Conservation (phyloP, 805 yeast species). For the Kuraishia capsulata region DNA sequence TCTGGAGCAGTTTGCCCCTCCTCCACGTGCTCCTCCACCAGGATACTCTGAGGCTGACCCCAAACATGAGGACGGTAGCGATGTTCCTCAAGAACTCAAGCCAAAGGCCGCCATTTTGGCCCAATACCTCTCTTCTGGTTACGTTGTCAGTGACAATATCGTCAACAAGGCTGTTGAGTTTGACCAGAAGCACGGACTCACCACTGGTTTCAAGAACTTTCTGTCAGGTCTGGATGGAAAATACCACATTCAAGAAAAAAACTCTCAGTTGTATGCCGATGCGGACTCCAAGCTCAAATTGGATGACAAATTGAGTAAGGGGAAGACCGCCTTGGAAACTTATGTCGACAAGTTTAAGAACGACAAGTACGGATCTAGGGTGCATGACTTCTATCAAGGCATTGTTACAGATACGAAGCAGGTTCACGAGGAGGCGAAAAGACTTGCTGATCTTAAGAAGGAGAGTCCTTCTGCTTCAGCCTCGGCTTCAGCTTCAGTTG, state of each 20-base stretch:
- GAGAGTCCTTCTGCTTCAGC: constrained; percentile 5
- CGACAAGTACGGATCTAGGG: constrained; percentile 44
- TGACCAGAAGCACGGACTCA: constrained; percentile 57
- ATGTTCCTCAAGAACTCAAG: constrained; percentile 65
- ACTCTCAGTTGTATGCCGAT: constrained; percentile 15
- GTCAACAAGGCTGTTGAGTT: constrained; percentile 51
- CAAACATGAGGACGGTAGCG: too few relatives aligned
- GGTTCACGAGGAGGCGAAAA: constrained; percentile 66
- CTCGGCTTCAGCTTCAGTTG: background rate
- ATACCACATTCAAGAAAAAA: constrained; percentile 51
- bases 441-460: constrained; percentile 56
- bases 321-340: constrained; percentile 27
- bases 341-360: constrained; percentile 38
- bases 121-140: constrained; percentile 68
- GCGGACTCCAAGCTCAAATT: constrained; percentile 33
- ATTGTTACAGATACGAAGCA: constrained; percentile 48
- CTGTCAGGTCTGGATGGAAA: constrained; percentile 45
- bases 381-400: constrained; percentile 51
- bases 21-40: constrained; percentile 8
- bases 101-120: constrained; percentile 72
- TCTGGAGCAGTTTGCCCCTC: constrained; percentile 5
- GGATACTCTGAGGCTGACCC: constrained; percentile 6
- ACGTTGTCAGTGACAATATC: constrained; percentile 52
- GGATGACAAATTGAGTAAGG: constrained; percentile 26
- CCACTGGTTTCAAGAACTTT: constrained; percentile 47